Evolutionary conservation across 345 rosid genomes (phyloP).

Genomic region (Gossypium ekmanianum): DNA sequence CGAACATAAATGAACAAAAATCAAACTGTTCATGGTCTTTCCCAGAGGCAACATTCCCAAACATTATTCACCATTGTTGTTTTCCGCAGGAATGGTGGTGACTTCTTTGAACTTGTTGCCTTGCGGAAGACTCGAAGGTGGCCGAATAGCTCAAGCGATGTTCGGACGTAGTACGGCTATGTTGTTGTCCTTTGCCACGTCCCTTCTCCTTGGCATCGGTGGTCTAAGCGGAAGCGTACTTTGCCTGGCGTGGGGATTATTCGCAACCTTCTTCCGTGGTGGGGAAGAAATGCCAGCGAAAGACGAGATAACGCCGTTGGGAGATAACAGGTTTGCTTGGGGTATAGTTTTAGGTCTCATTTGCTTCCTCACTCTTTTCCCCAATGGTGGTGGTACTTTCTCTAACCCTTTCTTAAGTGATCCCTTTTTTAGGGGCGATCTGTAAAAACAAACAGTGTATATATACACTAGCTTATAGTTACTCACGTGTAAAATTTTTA

Average conservation of each 20-base stretch:
- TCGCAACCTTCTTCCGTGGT: slow-evolving; percentile 86
- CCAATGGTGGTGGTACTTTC: slow-evolving; percentile 88
- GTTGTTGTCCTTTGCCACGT: slow-evolving; percentile 68
- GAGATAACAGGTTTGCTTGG: slow-evolving; percentile 72
- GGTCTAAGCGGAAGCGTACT: slow-evolving; percentile 89
- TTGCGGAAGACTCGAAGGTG: slow-evolving; percentile 94
- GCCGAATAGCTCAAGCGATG: slow-evolving; percentile 92
- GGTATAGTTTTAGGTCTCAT: slow-evolving; percentile 77
- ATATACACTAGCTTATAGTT: background rate
- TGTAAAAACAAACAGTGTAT: slow-evolving; percentile 30
- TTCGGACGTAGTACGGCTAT: slow-evolving; percentile 79
- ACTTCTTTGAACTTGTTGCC: slow-evolving; percentile 89
- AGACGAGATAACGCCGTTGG: slow-evolving; percentile 79
- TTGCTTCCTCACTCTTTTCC: slow-evolving; percentile 89
- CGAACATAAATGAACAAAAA: too few species aligned
- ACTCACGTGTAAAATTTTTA: background rate
- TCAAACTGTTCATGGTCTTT: too few species aligned
- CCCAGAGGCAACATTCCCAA: too few species aligned
- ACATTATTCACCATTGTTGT: background rate
- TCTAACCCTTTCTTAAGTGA: slow-evolving; percentile 64
- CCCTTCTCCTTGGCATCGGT: slow-evolving; percentile 67
- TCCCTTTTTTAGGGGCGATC: slow-evolving; percentile 72
- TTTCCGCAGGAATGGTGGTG: slow-evolving; percentile 78
- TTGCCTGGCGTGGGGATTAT: slow-evolving; percentile 86
- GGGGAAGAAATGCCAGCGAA: slow-evolving; percentile 89